These are phyloP conservation scores for Chytriomyces hyalinus DNA, from an alignment of 192 early-diverging fungal species.

Conservation along the genomic window DNA sequence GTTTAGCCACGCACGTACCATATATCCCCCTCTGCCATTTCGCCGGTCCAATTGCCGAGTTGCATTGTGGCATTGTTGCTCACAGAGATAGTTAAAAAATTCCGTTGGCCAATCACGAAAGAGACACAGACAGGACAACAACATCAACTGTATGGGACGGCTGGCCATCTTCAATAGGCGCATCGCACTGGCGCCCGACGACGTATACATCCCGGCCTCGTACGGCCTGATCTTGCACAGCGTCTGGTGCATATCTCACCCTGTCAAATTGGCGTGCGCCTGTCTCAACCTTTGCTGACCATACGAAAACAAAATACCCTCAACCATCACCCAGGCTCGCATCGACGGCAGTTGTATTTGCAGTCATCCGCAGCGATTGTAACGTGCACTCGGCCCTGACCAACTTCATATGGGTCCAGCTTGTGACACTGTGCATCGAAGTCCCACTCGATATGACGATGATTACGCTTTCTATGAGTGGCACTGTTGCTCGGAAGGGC, in stretches of 20 bases:
- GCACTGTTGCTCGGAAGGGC: slow-evolving; percentile 36
- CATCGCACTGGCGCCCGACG: slow-evolving; percentile 41
- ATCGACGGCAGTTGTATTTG: slow-evolving; percentile 29
- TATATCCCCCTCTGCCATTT: too few species aligned
- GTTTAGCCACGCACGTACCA: too few species aligned
- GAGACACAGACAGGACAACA: background rate
- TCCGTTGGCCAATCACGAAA: background rate
- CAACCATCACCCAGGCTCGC: slow-evolving; percentile 26
- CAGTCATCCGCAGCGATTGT: slow-evolving; percentile 34
- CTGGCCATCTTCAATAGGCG: slow-evolving; percentile 41
- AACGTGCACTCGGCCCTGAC: slow-evolving; percentile 17
- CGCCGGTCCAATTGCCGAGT: too few species aligned
- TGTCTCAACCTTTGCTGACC: slow-evolving; percentile 7
- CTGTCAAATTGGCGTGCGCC: background rate
- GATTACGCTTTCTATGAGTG: slow-evolving; percentile 40
- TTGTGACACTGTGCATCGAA: slow-evolving; percentile 25
- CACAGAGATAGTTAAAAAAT: too few species aligned
- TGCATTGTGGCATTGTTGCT: too few species aligned
- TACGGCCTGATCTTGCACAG: slow-evolving; percentile 34
- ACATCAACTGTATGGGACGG: slow-evolving; percentile 31
- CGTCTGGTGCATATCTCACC: slow-evolving; percentile 38
- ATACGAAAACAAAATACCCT: background rate
- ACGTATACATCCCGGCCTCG: slow-evolving; percentile 40
- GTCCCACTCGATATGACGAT: slow-evolving; percentile 28
- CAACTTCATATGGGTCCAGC: slow-evolving; percentile 18